Conservation (phyloP, 768 basidiomycete species). For the Floccularia luteovirens region DNA sequence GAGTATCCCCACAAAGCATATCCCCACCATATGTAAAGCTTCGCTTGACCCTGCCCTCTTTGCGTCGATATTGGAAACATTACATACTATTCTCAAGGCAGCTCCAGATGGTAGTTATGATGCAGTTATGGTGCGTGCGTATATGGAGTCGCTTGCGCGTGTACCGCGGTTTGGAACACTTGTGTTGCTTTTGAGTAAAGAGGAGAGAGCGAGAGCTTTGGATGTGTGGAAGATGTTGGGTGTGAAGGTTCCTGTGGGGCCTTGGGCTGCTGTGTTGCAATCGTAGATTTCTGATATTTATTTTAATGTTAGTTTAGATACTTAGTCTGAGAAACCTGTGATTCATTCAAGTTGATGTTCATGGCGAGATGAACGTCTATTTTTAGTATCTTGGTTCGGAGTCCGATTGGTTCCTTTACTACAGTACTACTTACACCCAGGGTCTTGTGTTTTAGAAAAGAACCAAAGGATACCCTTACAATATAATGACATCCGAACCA, state of each 20-base stretch:
- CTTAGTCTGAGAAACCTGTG: too few species aligned
- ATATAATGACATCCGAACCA: too few species aligned
- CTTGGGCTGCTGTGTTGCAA: slow-evolving; percentile 16
- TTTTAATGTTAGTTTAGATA: too few species aligned
- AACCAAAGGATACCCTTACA: too few species aligned
- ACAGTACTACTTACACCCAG: too few species aligned
- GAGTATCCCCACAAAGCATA: slow-evolving; percentile 43
- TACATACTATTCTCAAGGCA: slow-evolving; percentile 23
- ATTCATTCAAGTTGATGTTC: too few species aligned
- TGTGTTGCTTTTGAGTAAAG: slow-evolving; percentile 48
- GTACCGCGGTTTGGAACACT: slow-evolving; percentile 62
- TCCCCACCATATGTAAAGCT: slow-evolving; percentile 60
- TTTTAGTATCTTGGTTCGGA: too few species aligned
- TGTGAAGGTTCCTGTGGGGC: slow-evolving; percentile 12
- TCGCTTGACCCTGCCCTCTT: slow-evolving; percentile 65
- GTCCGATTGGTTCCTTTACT: too few species aligned
- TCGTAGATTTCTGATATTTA: too few species aligned
- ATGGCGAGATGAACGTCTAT: too few species aligned
- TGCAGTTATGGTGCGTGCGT: slow-evolving; percentile 17
- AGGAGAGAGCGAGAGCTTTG: slow-evolving; percentile 43
- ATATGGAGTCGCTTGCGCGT: slow-evolving; percentile 42
- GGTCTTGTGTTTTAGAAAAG: too few species aligned
- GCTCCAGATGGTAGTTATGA: slow-evolving; percentile 10
- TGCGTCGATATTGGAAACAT: slow-evolving; percentile 45
- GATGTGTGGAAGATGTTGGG: slow-evolving; percentile 38